Base-by-base conservation (phyloP, 768 basidiomycete species). In the Collybia sordida region DNA sequence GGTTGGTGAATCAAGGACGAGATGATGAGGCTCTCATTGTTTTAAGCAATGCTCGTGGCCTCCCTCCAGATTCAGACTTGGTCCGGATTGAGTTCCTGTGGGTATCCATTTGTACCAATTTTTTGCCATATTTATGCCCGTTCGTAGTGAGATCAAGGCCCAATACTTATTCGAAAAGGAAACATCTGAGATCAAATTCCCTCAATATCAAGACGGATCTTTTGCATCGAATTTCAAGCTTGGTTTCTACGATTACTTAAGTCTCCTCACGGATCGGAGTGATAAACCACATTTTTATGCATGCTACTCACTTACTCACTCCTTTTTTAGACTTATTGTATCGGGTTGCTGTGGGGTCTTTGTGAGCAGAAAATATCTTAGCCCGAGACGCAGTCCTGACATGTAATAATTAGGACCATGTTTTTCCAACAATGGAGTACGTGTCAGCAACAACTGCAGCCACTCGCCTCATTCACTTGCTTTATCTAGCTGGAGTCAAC, bases 381-480 rank as follows among this genome's bases (percentile, higher is more conserved):
- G 22, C 6, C 6, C 14, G 34, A 9, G 17, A 17, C 28, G 19
- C 31, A 19, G 23, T n/a, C 11, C 23, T 22, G 5, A 23, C 40
- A 58, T 18, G 22, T 12, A 15, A 39, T 19, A 41, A 4, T 25
- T 45, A 80, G 80, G 53, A 82, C 72, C 36, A 92, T 85, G 87
- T 86, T 84, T 71, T 90, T 87, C 74, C 88, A 90, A 62, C 88
- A 90, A 66, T 90, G 87, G 86, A 88, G 86, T 64, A 50, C 50
- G 67, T 62, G 4, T 3, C 31, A 31, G 11, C 24, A 27, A 44
- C 15, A 22, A 34, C 45, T 4, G 9, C 34, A 15, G 2, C 21
- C 9, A 19, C 19, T 8, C 12, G 31, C 21, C 23, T 23, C 15
- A 25, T 3, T 35, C 49, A 41, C 22, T 58, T 11, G 39, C 41